Conservation (phyloP, 2,329 filamentous ascomycete genomes). For the Zasmidium citrigriseum region DNA sequence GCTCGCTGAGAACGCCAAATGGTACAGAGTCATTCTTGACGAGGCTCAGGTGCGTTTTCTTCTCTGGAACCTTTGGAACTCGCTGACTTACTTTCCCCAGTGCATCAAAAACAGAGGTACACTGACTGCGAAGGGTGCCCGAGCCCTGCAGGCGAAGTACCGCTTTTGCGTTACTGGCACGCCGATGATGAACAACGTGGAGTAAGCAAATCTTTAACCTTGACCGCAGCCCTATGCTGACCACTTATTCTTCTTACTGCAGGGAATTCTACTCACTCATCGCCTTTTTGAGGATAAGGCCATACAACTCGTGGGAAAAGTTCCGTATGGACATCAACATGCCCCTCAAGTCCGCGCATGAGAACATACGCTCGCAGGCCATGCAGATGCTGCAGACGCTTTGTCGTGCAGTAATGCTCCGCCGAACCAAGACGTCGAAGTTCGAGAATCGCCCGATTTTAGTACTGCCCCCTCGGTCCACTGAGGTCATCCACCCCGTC, state of each 20-base stretch:
- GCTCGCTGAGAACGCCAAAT: slow-evolving; percentile 58
- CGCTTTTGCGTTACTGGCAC: slow-evolving; percentile 79
- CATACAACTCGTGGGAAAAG: slow-evolving; percentile 65
- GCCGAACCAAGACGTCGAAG: slow-evolving; percentile 75
- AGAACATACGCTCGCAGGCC: slow-evolving; percentile 42
- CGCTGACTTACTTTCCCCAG: slow-evolving; percentile 43
- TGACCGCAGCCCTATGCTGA: background rate
- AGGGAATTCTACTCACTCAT: slow-evolving; percentile 74
- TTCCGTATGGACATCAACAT: slow-evolving; percentile 63
- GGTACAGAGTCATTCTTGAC: slow-evolving; percentile 71
- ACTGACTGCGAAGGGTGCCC: slow-evolving; percentile 61
- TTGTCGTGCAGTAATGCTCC: slow-evolving; percentile 77
- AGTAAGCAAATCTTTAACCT: slow-evolving; percentile 23
- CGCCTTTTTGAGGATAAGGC: slow-evolving; percentile 73
- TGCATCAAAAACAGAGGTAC: slow-evolving; percentile 75
- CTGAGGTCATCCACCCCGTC: slow-evolving; percentile 61
- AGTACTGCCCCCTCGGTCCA: slow-evolving; percentile 64
- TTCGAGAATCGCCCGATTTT: slow-evolving; percentile 80
- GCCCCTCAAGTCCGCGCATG: slow-evolving; percentile 49
- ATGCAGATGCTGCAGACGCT: slow-evolving; percentile 74
- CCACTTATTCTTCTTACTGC: background rate
- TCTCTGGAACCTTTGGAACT: no score
- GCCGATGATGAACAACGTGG: slow-evolving; percentile 84
- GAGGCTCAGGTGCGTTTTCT: slow-evolving; percentile 53
- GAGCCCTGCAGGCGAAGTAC: slow-evolving; percentile 59